These are phyloP conservation scores for Xylariaceae sp. DNA, from an alignment of 2,329 filamentous ascomycete species.

Conservation along the genomic window DNA sequence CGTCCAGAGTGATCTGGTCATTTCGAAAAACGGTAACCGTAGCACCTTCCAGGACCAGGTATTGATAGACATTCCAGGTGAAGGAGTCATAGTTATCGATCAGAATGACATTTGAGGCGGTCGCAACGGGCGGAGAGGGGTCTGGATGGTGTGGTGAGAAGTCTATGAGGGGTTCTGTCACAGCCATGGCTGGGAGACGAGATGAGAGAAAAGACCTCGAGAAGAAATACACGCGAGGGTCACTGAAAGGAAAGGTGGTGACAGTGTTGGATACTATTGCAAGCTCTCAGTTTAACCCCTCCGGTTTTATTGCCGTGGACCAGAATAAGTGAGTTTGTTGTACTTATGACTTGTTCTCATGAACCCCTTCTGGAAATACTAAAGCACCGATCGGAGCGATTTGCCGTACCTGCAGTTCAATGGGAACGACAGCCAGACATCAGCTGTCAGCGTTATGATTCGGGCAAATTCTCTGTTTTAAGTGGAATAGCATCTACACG, in stretches of 20 bases:
- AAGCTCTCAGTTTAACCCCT: too few species aligned
- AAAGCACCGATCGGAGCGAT: too few species aligned
- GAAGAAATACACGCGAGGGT: neutral
- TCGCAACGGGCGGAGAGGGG: constrained; percentile 65
- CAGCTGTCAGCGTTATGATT: too few species aligned
- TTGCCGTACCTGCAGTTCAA: too few species aligned
- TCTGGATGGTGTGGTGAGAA: constrained; percentile 83
- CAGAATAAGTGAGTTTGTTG: too few species aligned
- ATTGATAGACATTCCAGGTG: constrained; percentile 99
- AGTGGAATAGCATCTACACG: too few species aligned
- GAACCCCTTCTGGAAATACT: too few species aligned
- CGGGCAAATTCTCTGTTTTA: too few species aligned
- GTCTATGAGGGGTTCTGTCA: constrained; percentile 52
- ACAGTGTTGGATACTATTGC: constrained; percentile 1
- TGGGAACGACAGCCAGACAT: too few species aligned
- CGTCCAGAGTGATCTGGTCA: constrained; percentile 80
- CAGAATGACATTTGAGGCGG: constrained; percentile 83
- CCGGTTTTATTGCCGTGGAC: too few species aligned
- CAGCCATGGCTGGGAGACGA: constrained; percentile 37
- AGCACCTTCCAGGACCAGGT: constrained; percentile 92
- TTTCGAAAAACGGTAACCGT: constrained; percentile 86
- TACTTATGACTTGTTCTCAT: too few species aligned
- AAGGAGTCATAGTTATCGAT: constrained; percentile 99
- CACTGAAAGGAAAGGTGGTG: neutral
- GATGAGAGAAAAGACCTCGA: neutral